A percentile compares a stretch with the other conserved stretches of the same genome.
phyloP scores from a whole-genome alignment of 345 rosid genomes.

The Sapria himalayana region DNA sequence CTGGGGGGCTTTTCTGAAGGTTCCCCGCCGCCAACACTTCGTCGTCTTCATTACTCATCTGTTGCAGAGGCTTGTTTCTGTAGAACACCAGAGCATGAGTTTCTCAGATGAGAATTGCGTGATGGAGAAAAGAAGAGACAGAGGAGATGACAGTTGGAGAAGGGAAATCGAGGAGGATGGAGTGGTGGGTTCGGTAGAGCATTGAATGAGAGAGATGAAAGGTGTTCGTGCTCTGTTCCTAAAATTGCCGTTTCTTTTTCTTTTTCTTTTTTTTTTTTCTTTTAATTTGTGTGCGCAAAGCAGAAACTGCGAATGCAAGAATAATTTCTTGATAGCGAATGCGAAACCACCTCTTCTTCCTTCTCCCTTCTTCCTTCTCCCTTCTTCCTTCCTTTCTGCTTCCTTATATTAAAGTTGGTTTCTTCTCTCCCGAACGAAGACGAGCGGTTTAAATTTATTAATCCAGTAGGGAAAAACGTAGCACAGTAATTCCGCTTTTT shows the following conservation, averaged over 20 bases:
- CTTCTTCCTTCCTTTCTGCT: background rate
- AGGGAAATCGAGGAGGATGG: slow-evolving; percentile 12
- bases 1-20: slow-evolving; percentile 17
- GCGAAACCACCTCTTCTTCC: background rate
- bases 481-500: too few relatives aligned
- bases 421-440: too few relatives aligned
- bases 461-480: too few relatives aligned
- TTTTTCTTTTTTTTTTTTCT: slow-evolving; percentile 7
- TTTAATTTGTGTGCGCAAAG: too few relatives aligned
- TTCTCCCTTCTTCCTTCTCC: background rate
- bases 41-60: background rate
- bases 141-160: slow-evolving; percentile 8
- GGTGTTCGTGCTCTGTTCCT: slow-evolving; percentile 11
- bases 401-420: too few relatives aligned
- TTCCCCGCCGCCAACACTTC: slow-evolving; percentile 21
- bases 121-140: slow-evolving; percentile 6
- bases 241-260: slow-evolving; percentile 16
- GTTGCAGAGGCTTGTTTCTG: background rate
- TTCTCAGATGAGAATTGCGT: slow-evolving; percentile 7
- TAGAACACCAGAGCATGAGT: background rate
- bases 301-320: too few relatives aligned
- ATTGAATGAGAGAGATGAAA: slow-evolving; percentile 29
- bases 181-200: slow-evolving; percentile 53
- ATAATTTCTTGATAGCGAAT: background rate
- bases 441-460: too few relatives aligned